Evolutionary conservation across 2,329 filamentous ascomycete genomes (phyloP).

Genomic region (Aspergillus sergii): DNA sequence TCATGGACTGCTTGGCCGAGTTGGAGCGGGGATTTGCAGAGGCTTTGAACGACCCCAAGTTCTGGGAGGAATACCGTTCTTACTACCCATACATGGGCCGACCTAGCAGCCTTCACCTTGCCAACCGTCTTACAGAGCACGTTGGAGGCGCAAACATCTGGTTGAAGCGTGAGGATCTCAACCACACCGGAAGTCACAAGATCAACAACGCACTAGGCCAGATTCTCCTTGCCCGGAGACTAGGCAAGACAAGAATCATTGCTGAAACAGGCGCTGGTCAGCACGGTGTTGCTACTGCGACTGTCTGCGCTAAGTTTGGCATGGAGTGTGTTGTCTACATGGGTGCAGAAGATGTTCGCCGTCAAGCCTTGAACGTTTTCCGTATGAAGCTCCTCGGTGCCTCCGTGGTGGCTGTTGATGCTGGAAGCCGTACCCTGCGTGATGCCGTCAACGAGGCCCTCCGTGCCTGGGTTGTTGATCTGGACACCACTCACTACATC

Average conservation of each 20-base stretch:
- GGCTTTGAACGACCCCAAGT: slow-evolving; percentile 81
- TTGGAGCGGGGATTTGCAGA: slow-evolving; percentile 89
- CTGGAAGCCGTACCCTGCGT: slow-evolving; percentile 79
- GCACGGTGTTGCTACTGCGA: slow-evolving; percentile 96
- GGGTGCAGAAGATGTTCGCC: slow-evolving; percentile 95
- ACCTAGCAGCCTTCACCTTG: slow-evolving; percentile 86
- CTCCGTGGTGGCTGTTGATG: slow-evolving; percentile 88
- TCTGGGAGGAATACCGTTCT: slow-evolving; percentile 96
- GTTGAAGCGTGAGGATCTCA: slow-evolving; percentile 95
- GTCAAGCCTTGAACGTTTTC: slow-evolving; percentile 97
- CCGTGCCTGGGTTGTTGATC: slow-evolving; percentile 88
- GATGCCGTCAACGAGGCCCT: slow-evolving; percentile 95
- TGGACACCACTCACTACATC: slow-evolving; percentile 96
- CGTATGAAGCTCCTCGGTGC: slow-evolving; percentile 95
- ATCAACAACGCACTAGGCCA: slow-evolving; percentile 99
- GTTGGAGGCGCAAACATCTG: slow-evolving; percentile 95
- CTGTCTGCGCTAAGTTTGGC: slow-evolving; percentile 95
- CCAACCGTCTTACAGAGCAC: slow-evolving; percentile 82
- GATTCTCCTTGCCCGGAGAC: slow-evolving; percentile 77
- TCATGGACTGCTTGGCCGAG: slow-evolving; percentile 94
- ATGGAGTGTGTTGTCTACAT: slow-evolving; percentile 99
- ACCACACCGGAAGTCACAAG: slow-evolving; percentile 98
- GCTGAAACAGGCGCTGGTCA: slow-evolving; percentile 97
- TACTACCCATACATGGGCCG: slow-evolving; percentile 98
- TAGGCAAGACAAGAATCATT: slow-evolving; percentile 97